These are phyloP conservation scores for Hebeloma cylindrosporum DNA, from an alignment of 768 basidiomycete species.

Conservation along the genomic window DNA sequence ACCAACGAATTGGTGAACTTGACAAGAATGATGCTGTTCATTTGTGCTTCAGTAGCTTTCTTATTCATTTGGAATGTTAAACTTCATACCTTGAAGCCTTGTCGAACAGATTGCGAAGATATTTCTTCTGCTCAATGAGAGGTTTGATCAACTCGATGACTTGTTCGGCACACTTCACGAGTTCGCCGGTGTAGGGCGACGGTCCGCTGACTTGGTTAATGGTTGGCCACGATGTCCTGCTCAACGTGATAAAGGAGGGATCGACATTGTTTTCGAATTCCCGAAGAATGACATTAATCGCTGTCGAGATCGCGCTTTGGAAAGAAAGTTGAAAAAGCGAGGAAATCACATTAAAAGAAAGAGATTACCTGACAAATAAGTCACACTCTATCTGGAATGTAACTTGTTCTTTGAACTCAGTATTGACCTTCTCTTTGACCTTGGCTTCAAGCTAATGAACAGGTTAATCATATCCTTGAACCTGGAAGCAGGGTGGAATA, in stretches of 20 bases:
- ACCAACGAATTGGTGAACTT: slow-evolving; percentile 91
- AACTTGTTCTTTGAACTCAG: slow-evolving; percentile 75
- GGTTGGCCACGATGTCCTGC: slow-evolving; percentile 75
- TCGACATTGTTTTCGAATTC: slow-evolving; percentile 90
- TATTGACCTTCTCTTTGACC: slow-evolving; percentile 77
- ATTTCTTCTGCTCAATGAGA: slow-evolving; percentile 92
- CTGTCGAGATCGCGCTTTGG: slow-evolving; percentile 76
- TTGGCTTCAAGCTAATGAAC: slow-evolving; percentile 82
- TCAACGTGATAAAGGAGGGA: slow-evolving; percentile 71
- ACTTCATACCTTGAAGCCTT: slow-evolving; percentile 79
- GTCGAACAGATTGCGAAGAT: slow-evolving; percentile 88
- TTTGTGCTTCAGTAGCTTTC: slow-evolving; percentile 1
- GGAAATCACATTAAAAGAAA: neutral
- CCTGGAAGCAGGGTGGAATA: slow-evolving; percentile 27
- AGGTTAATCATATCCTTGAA: neutral
- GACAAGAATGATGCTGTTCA: slow-evolving; percentile 70
- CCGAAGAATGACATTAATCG: slow-evolving; percentile 74
- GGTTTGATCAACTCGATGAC: slow-evolving; percentile 77
- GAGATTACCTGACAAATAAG: slow-evolving; percentile 76
- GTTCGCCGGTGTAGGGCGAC: slow-evolving; percentile 76
- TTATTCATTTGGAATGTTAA: too few species aligned
- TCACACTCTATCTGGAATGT: slow-evolving; percentile 86
- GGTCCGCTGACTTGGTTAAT: slow-evolving; percentile 85
- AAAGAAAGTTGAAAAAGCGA: slow-evolving; percentile 1
- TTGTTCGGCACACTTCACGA: slow-evolving; percentile 72